phyloP scores from a whole-genome alignment of 331 rosid species.

The Malus hybrid region DNA sequence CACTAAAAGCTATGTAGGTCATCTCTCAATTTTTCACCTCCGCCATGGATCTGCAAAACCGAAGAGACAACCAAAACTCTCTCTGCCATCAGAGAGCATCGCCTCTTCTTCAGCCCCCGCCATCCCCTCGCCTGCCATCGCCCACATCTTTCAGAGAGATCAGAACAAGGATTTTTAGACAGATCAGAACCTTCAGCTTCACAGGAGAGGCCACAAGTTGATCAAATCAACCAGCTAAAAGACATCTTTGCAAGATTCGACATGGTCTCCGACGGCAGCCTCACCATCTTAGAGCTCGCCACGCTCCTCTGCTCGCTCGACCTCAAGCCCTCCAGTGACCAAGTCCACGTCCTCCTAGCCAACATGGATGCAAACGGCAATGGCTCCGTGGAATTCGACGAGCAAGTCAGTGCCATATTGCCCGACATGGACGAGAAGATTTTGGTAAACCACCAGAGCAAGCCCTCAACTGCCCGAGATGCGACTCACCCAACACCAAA shows the following conservation, averaged over 20 bases:
- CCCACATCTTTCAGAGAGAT: too few relatives aligned
- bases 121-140: too few relatives aligned
- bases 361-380: slow-evolving; percentile 68
- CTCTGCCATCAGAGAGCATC: too few relatives aligned
- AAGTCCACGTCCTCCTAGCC: slow-evolving; percentile 42
- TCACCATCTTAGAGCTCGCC: slow-evolving; percentile 68
- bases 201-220: slow-evolving; percentile 1
- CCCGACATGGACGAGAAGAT: slow-evolving; percentile 54
- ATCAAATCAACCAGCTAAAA: slow-evolving; percentile 44
- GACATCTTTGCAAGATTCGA: slow-evolving; percentile 62
- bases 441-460: slow-evolving; percentile 41
- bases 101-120: too few relatives aligned
- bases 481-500: slow-evolving; percentile 92
- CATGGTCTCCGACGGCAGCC: slow-evolving; percentile 81
- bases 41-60: too few relatives aligned
- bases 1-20: too few relatives aligned
- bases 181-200: too few relatives aligned
- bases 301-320: slow-evolving; percentile 69
- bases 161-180: too few relatives aligned
- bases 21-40: too few relatives aligned
- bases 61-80: too few relatives aligned
- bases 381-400: slow-evolving; percentile 72
- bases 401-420: slow-evolving; percentile 41
- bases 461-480: slow-evolving; percentile 66
- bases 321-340: slow-evolving; percentile 65